Evolutionary conservation across 495 filamentous ascomycete genomes (phyloP).

Genomic region (Darksidea phi): DNA sequence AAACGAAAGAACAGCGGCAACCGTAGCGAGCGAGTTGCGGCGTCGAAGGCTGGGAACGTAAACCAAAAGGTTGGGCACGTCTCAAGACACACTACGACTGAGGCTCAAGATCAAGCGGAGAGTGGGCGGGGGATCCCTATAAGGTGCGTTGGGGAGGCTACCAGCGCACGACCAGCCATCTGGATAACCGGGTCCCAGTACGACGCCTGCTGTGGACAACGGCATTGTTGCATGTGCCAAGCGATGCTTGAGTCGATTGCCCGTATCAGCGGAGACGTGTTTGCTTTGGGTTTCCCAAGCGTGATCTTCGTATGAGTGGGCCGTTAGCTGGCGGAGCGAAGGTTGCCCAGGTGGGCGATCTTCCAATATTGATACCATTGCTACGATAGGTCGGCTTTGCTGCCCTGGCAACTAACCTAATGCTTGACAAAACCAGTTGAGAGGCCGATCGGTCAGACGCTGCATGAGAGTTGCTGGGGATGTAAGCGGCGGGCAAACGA

Average conservation of each 20-base stretch:
- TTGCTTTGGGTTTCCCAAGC: conserved; percentile 3
- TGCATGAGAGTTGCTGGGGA: conserved; percentile 21
- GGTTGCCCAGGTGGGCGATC: conserved; percentile 1
- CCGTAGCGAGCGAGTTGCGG: conserved; percentile 37
- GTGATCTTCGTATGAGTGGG: conserved; percentile 23
- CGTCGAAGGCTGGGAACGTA: conserved; percentile 27
- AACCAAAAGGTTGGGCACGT: conserved; percentile 28
- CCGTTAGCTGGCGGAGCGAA: neutral
- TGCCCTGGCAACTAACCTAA: conserved; percentile 14
- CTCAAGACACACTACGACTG: conserved; percentile 10
- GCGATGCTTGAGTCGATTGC: conserved; percentile 25
- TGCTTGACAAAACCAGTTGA: neutral
- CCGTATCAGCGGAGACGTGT: conserved; percentile 29
- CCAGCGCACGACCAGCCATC: conserved; percentile 9
- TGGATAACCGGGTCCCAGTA: conserved; percentile 7
- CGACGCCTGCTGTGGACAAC: conserved; percentile 12
- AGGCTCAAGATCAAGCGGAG: conserved; percentile 12
- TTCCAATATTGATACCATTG: conserved; percentile 8
- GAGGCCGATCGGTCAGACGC: neutral
- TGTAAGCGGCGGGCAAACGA: conserved; percentile 14
- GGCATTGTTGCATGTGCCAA: conserved; percentile 32
- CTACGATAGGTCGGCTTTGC: conserved; percentile 2
- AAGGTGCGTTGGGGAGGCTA: neutral
- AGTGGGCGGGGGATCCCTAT: conserved; percentile 15
- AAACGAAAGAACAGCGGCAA: conserved; percentile 33